Evolutionary conservation across 2,329 filamentous ascomycete genomes (phyloP), one percentile per base, ranked within the genome.

Genomic region (Ramularia endophylla): DNA sequence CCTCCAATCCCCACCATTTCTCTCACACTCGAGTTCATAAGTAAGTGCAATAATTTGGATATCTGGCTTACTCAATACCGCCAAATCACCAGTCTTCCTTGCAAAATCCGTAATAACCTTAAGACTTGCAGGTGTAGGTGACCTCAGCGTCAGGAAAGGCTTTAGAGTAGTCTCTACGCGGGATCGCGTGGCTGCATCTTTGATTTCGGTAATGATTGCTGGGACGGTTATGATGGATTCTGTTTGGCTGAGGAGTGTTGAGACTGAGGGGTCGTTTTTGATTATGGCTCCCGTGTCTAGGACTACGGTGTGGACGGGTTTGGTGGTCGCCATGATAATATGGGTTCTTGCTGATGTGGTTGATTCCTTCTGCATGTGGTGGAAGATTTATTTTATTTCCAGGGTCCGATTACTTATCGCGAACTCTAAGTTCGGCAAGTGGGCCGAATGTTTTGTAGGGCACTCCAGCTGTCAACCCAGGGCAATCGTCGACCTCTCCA

Each of bases 221-320:
- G 89, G 88, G 0, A 90, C 85, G 1, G 88, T 95, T 57, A 88
- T 79, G 30, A 95, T 74, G 44, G 75, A 71, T 57, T 92, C 82
- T 35, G 87, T 81, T 61, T 87, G 81, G 27, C 78, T 75, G 38
- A 95, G 71, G 8, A 98, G 78, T 0, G 85, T 87, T 33, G 87
- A 94, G 17, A 92, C 78, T 8, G 86, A 73, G 9, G 90, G 87
- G 51, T 92, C 83, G 67, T 95, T 95, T 62, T 90, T 90, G 64
- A 98, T 89, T 46, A 98, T 80, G 6, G 90, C 88, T 18, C 89
- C 90, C 3, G 92, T 85, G 61, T 98, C 92, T 52, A 98, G 75
- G 19, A 97, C 77, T 38, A 97, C 78, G 40, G 83, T 84, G 68
- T 94, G 81, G 36, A 94, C 80, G 0, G 82, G 75, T 61, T 89